phyloP scores from a whole-genome alignment of 2,329 filamentous ascomycete genomes.

The Aureobasidium melanogenum region DNA sequence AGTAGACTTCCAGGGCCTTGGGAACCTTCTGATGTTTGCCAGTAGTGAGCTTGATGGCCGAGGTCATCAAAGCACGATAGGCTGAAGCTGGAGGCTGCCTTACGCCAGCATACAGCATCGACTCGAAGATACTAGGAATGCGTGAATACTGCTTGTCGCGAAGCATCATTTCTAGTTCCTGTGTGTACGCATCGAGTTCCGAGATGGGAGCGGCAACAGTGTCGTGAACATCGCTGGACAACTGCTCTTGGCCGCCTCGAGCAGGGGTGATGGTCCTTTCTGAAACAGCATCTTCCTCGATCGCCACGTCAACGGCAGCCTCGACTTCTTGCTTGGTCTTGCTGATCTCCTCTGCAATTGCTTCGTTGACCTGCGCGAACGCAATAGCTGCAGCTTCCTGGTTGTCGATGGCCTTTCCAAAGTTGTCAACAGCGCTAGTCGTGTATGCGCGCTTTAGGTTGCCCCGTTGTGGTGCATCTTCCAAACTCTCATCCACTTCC shows the following conservation, averaged over 20 bases:
- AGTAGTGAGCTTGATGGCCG: conserved; percentile 72
- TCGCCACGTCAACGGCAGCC: conserved; percentile 17
- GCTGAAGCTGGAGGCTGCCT: conserved; percentile 69
- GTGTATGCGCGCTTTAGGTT: conserved; percentile 42
- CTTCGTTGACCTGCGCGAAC: conserved; percentile 76
- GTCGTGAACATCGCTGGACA: background rate
- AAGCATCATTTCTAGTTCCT: conserved; percentile 68
- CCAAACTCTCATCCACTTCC: conserved; percentile 27
- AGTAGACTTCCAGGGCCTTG: conserved; percentile 89
- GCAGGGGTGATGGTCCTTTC: conserved; percentile 2
- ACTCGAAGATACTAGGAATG: conserved; percentile 84
- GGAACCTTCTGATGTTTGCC: conserved; percentile 77
- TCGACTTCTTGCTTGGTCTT: conserved; percentile 45
- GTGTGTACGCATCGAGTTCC: conserved; percentile 61
- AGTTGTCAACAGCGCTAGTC: conserved; percentile 50
- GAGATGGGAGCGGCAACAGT: conserved; percentile 27
- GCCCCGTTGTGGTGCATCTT: conserved; percentile 20
- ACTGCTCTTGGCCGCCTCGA: background rate
- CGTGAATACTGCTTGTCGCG: conserved; percentile 68
- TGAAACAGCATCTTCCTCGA: conserved; percentile 9
- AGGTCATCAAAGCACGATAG: conserved; percentile 85
- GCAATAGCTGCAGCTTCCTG: conserved; percentile 43
- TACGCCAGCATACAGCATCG: conserved; percentile 74
- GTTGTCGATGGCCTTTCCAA: conserved; percentile 44
- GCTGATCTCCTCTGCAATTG: conserved; percentile 69